Evolutionary conservation across 2,329 filamentous ascomycete species (phyloP), one percentile per base, ranked within the genome.

Genomic region (Leptosphaerulina australis): DNA sequence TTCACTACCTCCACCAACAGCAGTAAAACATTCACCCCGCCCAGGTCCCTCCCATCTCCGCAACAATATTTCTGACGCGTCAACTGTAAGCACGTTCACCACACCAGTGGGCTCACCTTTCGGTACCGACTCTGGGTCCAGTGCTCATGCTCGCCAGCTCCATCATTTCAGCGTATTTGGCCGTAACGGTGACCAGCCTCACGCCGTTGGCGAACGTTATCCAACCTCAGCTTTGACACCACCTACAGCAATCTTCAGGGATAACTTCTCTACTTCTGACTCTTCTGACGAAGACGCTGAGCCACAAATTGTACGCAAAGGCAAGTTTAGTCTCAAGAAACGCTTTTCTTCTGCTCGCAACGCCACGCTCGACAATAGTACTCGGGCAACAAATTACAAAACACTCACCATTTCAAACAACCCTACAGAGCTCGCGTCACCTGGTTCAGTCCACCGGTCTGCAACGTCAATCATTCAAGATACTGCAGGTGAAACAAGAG

Each of bases 161-260:
- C 54, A 61, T 17, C 50, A 55, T 34, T 58, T 63, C 56, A 60
- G 56, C 49, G 28, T 63, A 25, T 63, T 62, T 38, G 55, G 66
- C 20, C 60, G 60, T 44, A 55, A 44, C 48, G 55, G 57, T 21
- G 65, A 68, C 48, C 58, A 63, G 28, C 45, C 64, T 39, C 68
- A 73, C 60, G 72, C 70, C 40, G 72, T 73, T 21, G 77, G 78
- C 30, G 78, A 80, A 49, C 75, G 78, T 20, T 80, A 80, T 58
- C 78, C 78, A 20, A 78, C 75, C 8, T 76, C 75, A 41, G 73
- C 72, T 36, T 65, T 79, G 24, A 74, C 70, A 14, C 74, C 77
- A 33, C 77, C 78, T 9, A 59, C 66, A 24, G 57, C 58, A 14
- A 60, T 64, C 53, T 61, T 64, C 48, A 51, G 59, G 21, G 62